Evolutionary conservation across 768 basidiomycete species (phyloP).

Genomic region (Psilocybe tampanensis): DNA sequence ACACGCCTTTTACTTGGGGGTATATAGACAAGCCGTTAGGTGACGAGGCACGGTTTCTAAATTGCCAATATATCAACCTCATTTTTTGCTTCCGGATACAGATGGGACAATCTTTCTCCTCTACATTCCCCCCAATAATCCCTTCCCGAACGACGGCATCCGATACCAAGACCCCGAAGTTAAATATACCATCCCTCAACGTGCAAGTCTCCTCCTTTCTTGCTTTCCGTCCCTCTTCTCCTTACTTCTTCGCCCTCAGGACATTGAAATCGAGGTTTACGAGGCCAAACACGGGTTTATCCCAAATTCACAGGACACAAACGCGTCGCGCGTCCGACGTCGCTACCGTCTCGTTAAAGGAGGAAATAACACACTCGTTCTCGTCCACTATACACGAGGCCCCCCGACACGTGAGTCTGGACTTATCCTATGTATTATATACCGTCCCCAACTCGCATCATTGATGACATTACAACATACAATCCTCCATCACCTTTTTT

Average conservation of each 20-base stretch:
- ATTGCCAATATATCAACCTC: neutral
- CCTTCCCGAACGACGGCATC: constrained; percentile 77
- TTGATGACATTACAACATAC: constrained; percentile 6
- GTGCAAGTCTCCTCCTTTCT: constrained; percentile 44
- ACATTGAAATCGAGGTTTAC: constrained; percentile 77
- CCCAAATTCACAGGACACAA: constrained; percentile 61
- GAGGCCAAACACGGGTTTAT: constrained; percentile 79
- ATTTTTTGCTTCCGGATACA: constrained; percentile 20
- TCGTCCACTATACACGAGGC: constrained; percentile 78
- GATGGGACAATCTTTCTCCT: constrained; percentile 51
- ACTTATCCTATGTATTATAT: constrained; percentile 10
- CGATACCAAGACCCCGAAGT: constrained; percentile 76
- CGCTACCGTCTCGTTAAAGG: constrained; percentile 76
- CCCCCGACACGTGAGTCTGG: constrained; percentile 58
- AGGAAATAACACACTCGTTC: constrained; percentile 70
- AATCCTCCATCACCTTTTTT: neutral
- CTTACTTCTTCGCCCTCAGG: too few species aligned
- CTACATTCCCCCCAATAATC: constrained; percentile 57
- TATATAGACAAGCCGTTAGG: constrained; percentile 81
- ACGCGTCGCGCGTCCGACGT: constrained; percentile 69
- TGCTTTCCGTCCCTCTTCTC: neutral
- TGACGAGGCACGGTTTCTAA: constrained; percentile 22
- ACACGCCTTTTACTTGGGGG: constrained; percentile 67
- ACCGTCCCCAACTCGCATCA: constrained; percentile 12
- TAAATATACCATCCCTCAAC: constrained; percentile 55